These are phyloP conservation scores for Aspergillus sp. DNA, from an alignment of 2,329 filamentous ascomycete species.

Conservation along the genomic window DNA sequence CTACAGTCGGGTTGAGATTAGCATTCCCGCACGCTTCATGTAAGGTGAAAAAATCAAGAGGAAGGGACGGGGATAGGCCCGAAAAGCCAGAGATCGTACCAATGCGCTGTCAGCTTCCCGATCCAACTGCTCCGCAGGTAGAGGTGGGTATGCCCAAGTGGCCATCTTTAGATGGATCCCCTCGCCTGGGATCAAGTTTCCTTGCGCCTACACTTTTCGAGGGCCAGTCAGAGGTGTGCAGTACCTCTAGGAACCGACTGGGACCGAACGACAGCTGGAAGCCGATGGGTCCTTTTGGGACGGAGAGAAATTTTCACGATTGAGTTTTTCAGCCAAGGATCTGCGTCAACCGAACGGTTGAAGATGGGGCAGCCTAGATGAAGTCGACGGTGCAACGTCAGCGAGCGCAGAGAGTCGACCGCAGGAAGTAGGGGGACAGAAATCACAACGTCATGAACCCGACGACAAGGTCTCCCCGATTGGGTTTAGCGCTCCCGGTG, in stretches of 20 bases:
- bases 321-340: not conserved
- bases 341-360: not conserved
- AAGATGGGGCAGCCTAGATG: not conserved
- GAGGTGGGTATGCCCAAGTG: conserved; percentile 60
- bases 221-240: conserved; percentile 3
- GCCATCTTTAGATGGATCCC: conserved; percentile 49
- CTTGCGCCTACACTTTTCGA: not conserved
- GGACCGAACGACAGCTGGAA: not conserved
- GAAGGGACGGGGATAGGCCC: not conserved
- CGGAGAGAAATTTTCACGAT: not conserved
- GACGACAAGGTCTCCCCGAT: conserved; percentile 14
- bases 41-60: not conserved
- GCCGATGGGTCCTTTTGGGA: not conserved
- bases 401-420: conserved; percentile 9
- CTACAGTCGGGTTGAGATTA: conserved; percentile 28
- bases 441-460: conserved; percentile 32
- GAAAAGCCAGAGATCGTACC: conserved; percentile 34
- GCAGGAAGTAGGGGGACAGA: not conserved
- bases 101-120: conserved; percentile 54
- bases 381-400: conserved; percentile 28
- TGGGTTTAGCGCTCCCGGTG: conserved; percentile 15
- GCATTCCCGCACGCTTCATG: not conserved
- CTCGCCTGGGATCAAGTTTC: not conserved
- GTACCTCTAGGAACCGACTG: not conserved
- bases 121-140: conserved; percentile 50